Conservation (phyloP, 768 basidiomycete species). For the Exidia glandulosa region DNA sequence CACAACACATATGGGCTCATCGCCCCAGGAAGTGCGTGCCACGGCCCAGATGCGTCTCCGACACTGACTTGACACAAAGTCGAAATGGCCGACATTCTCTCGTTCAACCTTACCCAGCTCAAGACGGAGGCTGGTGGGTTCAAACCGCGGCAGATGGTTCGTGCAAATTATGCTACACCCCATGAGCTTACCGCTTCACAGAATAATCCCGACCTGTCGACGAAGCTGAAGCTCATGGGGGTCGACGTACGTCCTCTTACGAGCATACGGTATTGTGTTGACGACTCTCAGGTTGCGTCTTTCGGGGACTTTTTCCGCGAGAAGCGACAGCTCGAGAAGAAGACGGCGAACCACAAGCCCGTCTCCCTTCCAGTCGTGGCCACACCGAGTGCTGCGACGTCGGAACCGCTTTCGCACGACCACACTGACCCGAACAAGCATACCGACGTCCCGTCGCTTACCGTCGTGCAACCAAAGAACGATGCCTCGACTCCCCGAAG, state of each 20-base stretch:
- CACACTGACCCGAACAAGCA: slow-evolving; percentile 7
- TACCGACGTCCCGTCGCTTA: background rate
- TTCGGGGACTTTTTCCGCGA: slow-evolving; percentile 70
- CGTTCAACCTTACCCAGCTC: slow-evolving; percentile 59
- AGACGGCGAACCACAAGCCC: background rate
- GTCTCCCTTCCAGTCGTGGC: background rate
- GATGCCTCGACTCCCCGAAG: slow-evolving; percentile 9
- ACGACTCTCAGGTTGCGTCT: slow-evolving; percentile 36
- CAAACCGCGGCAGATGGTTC: slow-evolving; percentile 30
- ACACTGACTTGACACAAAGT: slow-evolving; percentile 17
- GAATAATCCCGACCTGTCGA: slow-evolving; percentile 58
- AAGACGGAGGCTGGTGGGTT: slow-evolving; percentile 30
- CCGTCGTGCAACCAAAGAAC: slow-evolving; percentile 8
- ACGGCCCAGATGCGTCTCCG: slow-evolving; percentile 2
- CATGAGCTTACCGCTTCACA: slow-evolving; percentile 4
- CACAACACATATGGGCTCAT: slow-evolving; percentile 60
- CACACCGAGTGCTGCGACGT: background rate
- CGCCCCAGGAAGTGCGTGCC: slow-evolving; percentile 45
- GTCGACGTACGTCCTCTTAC: slow-evolving; percentile 32
- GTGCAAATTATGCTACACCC: background rate
- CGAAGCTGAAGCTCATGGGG: slow-evolving; percentile 58
- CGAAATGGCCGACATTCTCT: slow-evolving; percentile 65
- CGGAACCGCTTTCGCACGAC: slow-evolving; percentile 7
- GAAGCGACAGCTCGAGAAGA: slow-evolving; percentile 19
- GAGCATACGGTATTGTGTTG: background rate